Evolutionary conservation across 768 basidiomycete species (phyloP), one percentile per base, ranked within the genome.

Genomic region (Xanthoconium stramineum): DNA sequence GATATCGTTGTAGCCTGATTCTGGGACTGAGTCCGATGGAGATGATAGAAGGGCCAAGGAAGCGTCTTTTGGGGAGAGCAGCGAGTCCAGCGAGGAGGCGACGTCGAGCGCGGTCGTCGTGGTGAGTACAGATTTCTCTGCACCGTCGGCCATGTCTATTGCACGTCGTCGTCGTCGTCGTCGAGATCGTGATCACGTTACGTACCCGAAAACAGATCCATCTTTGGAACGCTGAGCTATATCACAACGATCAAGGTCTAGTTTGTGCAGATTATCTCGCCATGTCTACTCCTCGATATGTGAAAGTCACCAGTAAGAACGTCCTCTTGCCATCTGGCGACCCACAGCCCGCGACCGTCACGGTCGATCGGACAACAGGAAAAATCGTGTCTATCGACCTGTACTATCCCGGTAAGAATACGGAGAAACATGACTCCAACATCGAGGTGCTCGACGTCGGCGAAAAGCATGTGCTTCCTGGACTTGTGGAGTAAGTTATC

Each of bases 401-500:
- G 24, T 70, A 71, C 57, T 69, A 75, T 30, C 52, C 71, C 43
- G 65, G 57, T 19, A 57, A 73, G 19, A 67, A 73, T 14, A 68
- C 72, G 19, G 58, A 11, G 19, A n/a, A 55, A 35, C 24, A 40
- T 48, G 67, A 71, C 29, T 37, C 47, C 35, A 55, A 70, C 19
- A 59, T 61, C 38, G 68, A 78, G 55, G 79, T 76, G 69, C 69
- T 89, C 48, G 83, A 88, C 61, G 83, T 78, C 17, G 84, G 80
- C 19, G 72, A 83, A 42, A 78, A 81, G 55, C 66, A 80, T 39
- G 73, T 94, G 33, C 75, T 94, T 15, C 91, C 91, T 8, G 91
- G 91, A 24, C 78, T 93, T 35, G 84, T 94, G 42, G 91, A 94
- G 91, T 89, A 64, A 50, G 57, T 51, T 45, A n/a, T 19, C 2